A percentile compares a stretch with the other conserved stretches of the same genome.
These are phyloP conservation scores for Amylostereum areolatum DNA, from an alignment of 1,284 basidiomycete genomes.

Conservation along the genomic window DNA sequence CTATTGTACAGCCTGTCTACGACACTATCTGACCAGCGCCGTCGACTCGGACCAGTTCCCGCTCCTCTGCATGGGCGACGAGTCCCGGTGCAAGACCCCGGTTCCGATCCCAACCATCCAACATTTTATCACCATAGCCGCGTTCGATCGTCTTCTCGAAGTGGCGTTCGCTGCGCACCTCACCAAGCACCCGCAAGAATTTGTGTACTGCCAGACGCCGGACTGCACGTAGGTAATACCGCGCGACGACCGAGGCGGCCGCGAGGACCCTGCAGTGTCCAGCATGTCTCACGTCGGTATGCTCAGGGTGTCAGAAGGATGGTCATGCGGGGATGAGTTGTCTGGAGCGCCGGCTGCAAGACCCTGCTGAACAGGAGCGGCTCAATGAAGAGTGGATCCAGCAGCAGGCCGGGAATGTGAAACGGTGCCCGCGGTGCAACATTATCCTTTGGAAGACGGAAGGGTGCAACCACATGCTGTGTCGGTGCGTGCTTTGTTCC, in stretches of 20 bases:
- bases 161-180: not conserved
- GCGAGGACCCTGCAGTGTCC: not conserved
- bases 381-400: not conserved
- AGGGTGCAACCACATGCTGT: conserved; percentile 54
- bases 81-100: not conserved
- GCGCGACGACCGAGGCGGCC: not conserved
- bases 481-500: conserved; percentile 17
- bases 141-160: not conserved
- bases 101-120: not conserved
- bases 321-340: not conserved
- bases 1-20: not conserved
- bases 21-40: not conserved
- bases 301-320: not conserved
- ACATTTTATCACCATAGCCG: not conserved
- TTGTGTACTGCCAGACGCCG: not conserved
- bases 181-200: not conserved
- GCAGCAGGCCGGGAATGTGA: conserved; percentile 15
- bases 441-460: conserved; percentile 42
- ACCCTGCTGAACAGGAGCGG: not conserved
- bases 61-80: not conserved
- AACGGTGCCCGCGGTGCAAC: conserved; percentile 35
- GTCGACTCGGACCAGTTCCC: not conserved
- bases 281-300: not conserved
- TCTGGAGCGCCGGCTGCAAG: not conserved
- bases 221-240: not conserved